Conservation (phyloP, 768 basidiomycete species). For the Lentinula boryana region DNA sequence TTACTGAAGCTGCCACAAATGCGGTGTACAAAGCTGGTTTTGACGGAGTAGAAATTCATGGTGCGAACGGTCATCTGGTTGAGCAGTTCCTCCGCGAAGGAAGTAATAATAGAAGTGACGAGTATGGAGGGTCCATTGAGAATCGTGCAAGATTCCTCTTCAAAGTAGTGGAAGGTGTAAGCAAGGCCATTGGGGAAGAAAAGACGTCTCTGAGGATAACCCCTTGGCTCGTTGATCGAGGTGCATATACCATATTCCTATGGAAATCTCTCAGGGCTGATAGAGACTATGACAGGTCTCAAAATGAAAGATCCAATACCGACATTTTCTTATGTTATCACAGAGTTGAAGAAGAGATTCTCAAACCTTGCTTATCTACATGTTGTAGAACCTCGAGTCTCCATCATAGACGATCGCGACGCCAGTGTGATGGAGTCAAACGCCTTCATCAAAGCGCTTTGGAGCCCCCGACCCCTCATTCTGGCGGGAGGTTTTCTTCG, state of each 20-base stretch:
- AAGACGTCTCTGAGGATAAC: constrained; percentile 35
- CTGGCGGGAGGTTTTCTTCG: constrained; percentile 21
- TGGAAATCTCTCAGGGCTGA: not conserved
- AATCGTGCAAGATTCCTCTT: constrained; percentile 39
- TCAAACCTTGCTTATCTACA: constrained; percentile 36
- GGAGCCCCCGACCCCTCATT: constrained; percentile 22
- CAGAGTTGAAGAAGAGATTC: constrained; percentile 27
- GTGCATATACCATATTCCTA: not conserved
- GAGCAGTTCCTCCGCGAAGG: constrained; percentile 39
- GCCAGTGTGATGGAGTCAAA: constrained; percentile 12
- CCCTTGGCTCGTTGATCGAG: constrained; percentile 27
- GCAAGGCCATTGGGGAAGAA: constrained; percentile 33
- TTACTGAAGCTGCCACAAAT: constrained; percentile 33
- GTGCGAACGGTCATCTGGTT: constrained; percentile 17
- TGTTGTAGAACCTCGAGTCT: constrained; percentile 19
- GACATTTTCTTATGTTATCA: constrained; percentile 31
- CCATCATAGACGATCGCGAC: not conserved
- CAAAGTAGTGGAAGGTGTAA: constrained; percentile 33
- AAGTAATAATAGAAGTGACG: constrained; percentile 38
- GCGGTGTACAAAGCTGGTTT: constrained; percentile 41
- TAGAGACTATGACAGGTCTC: constrained; percentile 17
- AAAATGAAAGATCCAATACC: constrained; percentile 33
- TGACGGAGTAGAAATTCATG: constrained; percentile 44
- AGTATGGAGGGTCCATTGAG: constrained; percentile 44
- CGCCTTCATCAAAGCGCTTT: constrained; percentile 21